Evolutionary conservation across 2,329 filamentous ascomycete genomes (phyloP).

Genomic region (Hypoxylon sp.): DNA sequence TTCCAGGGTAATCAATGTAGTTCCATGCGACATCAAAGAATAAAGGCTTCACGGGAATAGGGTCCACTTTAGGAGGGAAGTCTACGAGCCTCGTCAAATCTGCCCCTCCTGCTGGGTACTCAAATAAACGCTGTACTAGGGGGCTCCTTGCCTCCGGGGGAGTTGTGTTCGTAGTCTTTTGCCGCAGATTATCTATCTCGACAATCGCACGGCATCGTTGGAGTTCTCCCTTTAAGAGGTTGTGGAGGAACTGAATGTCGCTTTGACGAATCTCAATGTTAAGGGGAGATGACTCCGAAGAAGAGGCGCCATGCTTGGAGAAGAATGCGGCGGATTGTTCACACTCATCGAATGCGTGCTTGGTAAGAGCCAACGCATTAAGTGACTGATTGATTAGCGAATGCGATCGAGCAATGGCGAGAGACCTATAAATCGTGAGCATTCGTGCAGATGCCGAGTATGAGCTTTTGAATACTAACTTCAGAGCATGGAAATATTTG

Average conservation of each 20-base stretch:
- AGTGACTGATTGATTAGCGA: slow-evolving; percentile 76
- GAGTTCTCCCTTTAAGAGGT: slow-evolving; percentile 76
- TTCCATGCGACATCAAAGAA: slow-evolving; percentile 99
- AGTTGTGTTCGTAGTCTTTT: slow-evolving; percentile 58
- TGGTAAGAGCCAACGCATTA: slow-evolving; percentile 87
- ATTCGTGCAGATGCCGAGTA: slow-evolving; percentile 6
- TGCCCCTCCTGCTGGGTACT: slow-evolving; percentile 78
- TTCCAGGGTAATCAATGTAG: slow-evolving; percentile 90
- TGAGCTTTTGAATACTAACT: slow-evolving; percentile 64
- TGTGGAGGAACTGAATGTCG: slow-evolving; percentile 70
- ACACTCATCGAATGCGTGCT: slow-evolving; percentile 75
- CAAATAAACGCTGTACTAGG: slow-evolving; percentile 78
- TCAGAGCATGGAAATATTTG: slow-evolving; percentile 88
- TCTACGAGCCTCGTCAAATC: slow-evolving; percentile 85
- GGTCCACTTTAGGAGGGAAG: slow-evolving; percentile 85
- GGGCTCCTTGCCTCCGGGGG: slow-evolving; percentile 65
- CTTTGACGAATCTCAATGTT: slow-evolving; percentile 75
- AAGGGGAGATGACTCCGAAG: slow-evolving; percentile 62
- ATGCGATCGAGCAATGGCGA: slow-evolving; percentile 89
- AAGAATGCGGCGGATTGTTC: slow-evolving; percentile 64
- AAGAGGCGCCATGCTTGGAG: slow-evolving; percentile 53
- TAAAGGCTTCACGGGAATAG: slow-evolving; percentile 91
- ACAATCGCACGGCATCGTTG: slow-evolving; percentile 88
- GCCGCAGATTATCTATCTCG: slow-evolving; percentile 77
- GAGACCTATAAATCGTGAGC: slow-evolving; percentile 66